Evolutionary conservation across 257 asterid genomes (phyloP).

Genomic region (Rubia yunnanensis): DNA sequence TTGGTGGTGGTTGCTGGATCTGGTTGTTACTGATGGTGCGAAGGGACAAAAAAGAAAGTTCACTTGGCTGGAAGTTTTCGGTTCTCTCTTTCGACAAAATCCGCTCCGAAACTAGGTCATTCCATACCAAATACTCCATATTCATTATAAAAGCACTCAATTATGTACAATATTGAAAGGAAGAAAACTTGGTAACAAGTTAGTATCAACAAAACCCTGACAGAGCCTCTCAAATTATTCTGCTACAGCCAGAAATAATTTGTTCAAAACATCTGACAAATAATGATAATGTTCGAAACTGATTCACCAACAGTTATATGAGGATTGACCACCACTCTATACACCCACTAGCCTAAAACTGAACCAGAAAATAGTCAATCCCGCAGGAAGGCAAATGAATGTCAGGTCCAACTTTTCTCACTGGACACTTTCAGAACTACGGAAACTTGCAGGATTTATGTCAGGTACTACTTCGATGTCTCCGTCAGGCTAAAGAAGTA

Average conservation of each 20-base stretch:
- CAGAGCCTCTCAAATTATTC: too few relatives aligned
- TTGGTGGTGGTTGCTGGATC: too few relatives aligned
- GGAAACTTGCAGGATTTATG: conserved; percentile 24
- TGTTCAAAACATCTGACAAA: not conserved
- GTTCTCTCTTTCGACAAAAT: too few relatives aligned
- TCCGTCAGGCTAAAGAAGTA: conserved; percentile 54
- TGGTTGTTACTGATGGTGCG: too few relatives aligned
- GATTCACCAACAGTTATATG: not conserved
- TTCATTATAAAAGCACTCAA: too few relatives aligned
- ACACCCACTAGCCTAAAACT: not conserved
- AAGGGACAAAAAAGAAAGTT: too few relatives aligned
- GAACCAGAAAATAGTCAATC: not conserved
- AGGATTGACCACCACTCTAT: not conserved
- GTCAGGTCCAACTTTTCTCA: conserved; percentile 8
- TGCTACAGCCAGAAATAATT: not conserved
- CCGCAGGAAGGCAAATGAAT: not conserved
- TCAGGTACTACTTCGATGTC: conserved; percentile 76
- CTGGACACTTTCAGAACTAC: conserved; percentile 23
- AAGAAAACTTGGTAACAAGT: not conserved
- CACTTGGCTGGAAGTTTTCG: too few relatives aligned
- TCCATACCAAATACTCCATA: too few relatives aligned
- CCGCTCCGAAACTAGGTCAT: too few relatives aligned
- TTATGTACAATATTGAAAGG: too few relatives aligned
- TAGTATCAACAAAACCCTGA: too few relatives aligned
- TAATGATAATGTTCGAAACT: not conserved